Conservation (phyloP, 1,284 basidiomycete species). For the Cerioporus squamosus region DNA sequence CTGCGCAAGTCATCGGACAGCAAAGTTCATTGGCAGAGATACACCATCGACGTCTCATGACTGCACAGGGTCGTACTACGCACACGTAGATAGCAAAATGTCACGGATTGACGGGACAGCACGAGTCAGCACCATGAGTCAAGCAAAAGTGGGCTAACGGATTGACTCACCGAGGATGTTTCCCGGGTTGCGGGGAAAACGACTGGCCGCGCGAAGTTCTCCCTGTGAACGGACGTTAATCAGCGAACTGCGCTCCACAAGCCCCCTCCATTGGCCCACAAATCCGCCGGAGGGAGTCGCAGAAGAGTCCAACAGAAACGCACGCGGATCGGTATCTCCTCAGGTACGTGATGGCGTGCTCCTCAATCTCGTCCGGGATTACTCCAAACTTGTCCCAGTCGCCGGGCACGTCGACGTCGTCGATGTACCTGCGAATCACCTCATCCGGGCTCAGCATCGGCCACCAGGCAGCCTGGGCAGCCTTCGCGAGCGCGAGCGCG, state of each 20-base stretch:
- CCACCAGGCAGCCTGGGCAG: slow-evolving; percentile 89
- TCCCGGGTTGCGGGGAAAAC: slow-evolving; percentile 31
- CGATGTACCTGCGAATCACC: slow-evolving; percentile 85
- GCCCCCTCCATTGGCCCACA: slow-evolving; percentile 9
- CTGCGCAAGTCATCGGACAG: background rate
- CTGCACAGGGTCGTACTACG: slow-evolving; percentile 15
- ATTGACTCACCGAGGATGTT: slow-evolving; percentile 28
- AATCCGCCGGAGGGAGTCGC: background rate
- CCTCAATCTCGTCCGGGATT: slow-evolving; percentile 86
- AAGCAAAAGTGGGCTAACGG: slow-evolving; percentile 13
- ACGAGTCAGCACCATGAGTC: slow-evolving; percentile 17
- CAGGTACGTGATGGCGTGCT: slow-evolving; percentile 90
- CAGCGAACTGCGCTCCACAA: slow-evolving; percentile 15
- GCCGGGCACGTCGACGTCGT: slow-evolving; percentile 72
- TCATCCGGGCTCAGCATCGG: slow-evolving; percentile 92
- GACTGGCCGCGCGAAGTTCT: slow-evolving; percentile 30
- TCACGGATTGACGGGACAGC: background rate
- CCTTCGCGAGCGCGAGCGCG: slow-evolving; percentile 68
- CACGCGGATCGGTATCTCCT: slow-evolving; percentile 88
- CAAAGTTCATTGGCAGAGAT: background rate
- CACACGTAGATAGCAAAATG: background rate
- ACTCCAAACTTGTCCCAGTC: slow-evolving; percentile 71
- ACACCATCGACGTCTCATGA: slow-evolving; percentile 12
- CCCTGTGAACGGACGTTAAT: slow-evolving; percentile 22
- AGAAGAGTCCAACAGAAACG: slow-evolving; percentile 30